Base-by-base conservation (phyloP, 2,329 filamentous ascomycete genomes). In the Colletotrichum filicis region DNA sequence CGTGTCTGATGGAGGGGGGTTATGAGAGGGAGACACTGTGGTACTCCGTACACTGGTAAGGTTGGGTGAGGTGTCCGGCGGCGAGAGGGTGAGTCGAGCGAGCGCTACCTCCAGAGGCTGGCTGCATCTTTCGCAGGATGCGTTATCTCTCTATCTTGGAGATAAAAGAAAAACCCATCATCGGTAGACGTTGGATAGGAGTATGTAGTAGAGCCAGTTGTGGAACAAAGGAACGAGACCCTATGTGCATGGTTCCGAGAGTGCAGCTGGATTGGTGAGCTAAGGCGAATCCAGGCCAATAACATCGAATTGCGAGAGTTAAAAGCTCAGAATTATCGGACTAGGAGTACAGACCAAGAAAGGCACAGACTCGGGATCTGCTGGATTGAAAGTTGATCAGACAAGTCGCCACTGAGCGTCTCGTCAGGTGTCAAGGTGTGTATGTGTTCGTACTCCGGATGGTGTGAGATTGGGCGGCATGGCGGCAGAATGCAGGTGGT, bases 161-260 rank as follows among this genome's bases (percentile, higher is more conserved):
- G 28, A 37, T 9, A n/a, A n/a, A n/a, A 55, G 42, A 49, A 26
- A 19, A 24, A 12, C 24, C 8, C 30, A 52, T 24, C 4, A 16
- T 24, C 28, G 26, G 30, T 53, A 26, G 42, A 63, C 49, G 61
- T 64, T 32, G 28, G 26, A 16, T 37, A 42, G 14, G 3, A 6
- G 6, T 35, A 35, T 11, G 37, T 42, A 42, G 16, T 42, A 19
- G 16, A 49, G 11, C 28, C 30, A 69, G 37, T 53, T 62, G 55
- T 37, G 24, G 37, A 62, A 63, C 58, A 68, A 63, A 68, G 32
- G 42, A 52, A 19, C 46, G 58, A 72, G 65, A 69, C 69, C 69
- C 69, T 72, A 35, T 66, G 59, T 72, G 69, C 69, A 72, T 72
- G 26, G 60, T 24, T 24, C 42, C 42, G 65, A 46, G 49, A 32